Evolutionary conservation across 345 rosid species (phyloP).

Genomic region (Melaleuca alternifolia): DNA sequence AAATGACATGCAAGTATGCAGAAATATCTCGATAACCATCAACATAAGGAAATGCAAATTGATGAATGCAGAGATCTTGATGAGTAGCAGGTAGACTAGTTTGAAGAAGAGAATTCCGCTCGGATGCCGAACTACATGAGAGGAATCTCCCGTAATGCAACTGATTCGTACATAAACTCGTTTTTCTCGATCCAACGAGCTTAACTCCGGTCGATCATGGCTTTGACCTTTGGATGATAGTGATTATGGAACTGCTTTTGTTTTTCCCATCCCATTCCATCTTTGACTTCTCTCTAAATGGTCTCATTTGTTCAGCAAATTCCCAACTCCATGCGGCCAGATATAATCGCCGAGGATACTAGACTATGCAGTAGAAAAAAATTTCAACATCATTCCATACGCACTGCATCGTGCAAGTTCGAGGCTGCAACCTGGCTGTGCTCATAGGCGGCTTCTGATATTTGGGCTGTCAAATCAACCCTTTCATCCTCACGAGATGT

Average conservation of each 20-base stretch:
- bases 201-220: not conserved
- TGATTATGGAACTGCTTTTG: not conserved
- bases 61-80: not conserved
- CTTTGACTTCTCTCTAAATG: no score
- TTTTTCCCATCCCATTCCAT: no score
- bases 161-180: not conserved
- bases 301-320: no score
- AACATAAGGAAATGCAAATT: not conserved
- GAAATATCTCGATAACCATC: not conserved
- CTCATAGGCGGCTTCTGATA: no score
- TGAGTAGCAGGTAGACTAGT: not conserved
- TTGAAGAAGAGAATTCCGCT: not conserved
- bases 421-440: no score
- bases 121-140: not conserved
- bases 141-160: not conserved
- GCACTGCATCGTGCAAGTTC: no score
- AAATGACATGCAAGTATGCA: not conserved
- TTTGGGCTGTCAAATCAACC: no score
- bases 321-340: no score
- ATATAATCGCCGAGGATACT: no score
- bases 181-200: not conserved
- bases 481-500: no score
- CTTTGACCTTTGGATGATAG: not conserved
- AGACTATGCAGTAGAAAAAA: no score
- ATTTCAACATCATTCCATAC: no score